Evolutionary conservation across 2,329 filamentous ascomycete genomes (phyloP).

Genomic region (Drechslerella dactyloides): DNA sequence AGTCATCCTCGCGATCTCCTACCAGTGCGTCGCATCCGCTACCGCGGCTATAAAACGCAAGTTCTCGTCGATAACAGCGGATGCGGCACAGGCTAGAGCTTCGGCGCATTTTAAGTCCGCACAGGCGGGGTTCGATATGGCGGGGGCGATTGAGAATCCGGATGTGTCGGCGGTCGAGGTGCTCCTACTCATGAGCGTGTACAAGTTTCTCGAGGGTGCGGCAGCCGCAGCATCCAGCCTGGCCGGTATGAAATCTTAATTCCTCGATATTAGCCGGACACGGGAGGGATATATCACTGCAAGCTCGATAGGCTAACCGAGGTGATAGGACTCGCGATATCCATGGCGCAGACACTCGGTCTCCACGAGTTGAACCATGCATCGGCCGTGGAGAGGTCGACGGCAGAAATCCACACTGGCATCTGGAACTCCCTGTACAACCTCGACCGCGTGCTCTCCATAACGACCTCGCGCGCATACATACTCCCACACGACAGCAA

Average conservation of each 20-base stretch:
- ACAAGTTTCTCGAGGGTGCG: conserved; percentile 35
- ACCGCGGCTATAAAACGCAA: conserved; percentile 34
- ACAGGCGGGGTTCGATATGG: conserved; percentile 40
- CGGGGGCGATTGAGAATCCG: conserved; percentile 30
- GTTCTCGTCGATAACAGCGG: conserved; percentile 26
- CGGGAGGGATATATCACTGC: too few relatives aligned
- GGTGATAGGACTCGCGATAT: conserved; percentile 38
- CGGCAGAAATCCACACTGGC: conserved; percentile 19
- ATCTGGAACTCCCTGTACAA: conserved; percentile 46
- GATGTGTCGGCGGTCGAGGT: conserved; percentile 37
- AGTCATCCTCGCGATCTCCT: conserved; percentile 35
- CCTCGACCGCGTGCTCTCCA: conserved; percentile 29
- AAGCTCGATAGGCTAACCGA: too few relatives aligned
- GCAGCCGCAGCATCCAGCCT: conserved; percentile 32
- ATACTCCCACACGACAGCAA: conserved; percentile 18
- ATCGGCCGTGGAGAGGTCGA: not conserved
- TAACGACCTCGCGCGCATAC: conserved; percentile 24
- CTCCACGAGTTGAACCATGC: conserved; percentile 25
- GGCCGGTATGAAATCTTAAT: conserved; percentile 11
- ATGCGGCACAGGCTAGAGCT: conserved; percentile 16
- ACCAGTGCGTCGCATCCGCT: conserved; percentile 30
- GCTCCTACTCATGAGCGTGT: conserved; percentile 29
- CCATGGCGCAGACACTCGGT: conserved; percentile 42
- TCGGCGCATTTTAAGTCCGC: conserved; percentile 37
- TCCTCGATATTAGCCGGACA: too few relatives aligned